phyloP scores from a whole-genome alignment of 305 asterid genomes.

The Solanum aculeatissimum region DNA sequence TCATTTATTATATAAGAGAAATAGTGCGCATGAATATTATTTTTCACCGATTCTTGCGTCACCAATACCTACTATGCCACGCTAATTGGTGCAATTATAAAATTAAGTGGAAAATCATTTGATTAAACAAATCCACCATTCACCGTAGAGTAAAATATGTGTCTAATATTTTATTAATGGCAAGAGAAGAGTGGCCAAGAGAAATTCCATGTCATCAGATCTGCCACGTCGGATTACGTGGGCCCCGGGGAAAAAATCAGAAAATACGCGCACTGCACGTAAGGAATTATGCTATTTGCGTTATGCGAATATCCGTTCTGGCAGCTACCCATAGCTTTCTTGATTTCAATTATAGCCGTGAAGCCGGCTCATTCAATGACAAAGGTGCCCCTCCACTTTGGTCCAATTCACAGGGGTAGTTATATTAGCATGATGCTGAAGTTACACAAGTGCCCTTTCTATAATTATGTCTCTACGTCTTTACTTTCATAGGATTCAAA shows the following conservation, averaged over 20 bases:
- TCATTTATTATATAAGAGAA: too few species aligned
- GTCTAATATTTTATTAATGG: neutral
- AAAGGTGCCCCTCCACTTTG: neutral
- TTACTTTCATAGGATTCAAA: neutral
- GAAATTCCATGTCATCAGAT: slow-evolving; percentile 24
- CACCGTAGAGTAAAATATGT: slow-evolving; percentile 4
- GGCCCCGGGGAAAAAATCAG: neutral
- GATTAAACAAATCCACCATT: slow-evolving; percentile 15
- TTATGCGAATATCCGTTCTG: slow-evolving; percentile 53
- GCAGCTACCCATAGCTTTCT: neutral
- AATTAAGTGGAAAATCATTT: neutral
- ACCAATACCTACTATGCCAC: neutral
- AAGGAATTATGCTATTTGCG: slow-evolving; percentile 33
- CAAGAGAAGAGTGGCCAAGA: neutral
- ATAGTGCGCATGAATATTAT: neutral
- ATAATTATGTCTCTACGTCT: neutral
- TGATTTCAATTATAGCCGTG: neutral
- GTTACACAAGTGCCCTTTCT: slow-evolving; percentile 12
- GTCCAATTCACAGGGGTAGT: neutral
- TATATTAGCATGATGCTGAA: neutral
- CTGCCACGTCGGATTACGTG: slow-evolving; percentile 2
- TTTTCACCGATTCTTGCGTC: neutral
- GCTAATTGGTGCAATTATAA: neutral
- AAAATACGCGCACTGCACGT: slow-evolving; percentile 22
- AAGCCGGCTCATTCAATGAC: slow-evolving; percentile 23